phyloP scores from a whole-genome alignment of 257 asterid genomes.

The Euphrasia confusa region DNA sequence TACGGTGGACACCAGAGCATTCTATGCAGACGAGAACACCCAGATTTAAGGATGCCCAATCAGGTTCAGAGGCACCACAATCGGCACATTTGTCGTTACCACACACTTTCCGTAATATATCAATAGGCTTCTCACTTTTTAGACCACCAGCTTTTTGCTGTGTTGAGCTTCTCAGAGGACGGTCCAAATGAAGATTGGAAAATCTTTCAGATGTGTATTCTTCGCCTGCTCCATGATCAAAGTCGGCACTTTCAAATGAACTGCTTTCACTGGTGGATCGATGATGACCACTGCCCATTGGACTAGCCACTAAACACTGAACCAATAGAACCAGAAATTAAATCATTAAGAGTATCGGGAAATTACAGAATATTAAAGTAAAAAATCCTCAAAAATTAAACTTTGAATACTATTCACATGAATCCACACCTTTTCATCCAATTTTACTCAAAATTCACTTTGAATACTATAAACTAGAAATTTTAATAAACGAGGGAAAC shows the following conservation, averaged over 20 bases:
- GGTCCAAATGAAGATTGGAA: constrained; percentile 56
- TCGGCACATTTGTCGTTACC: constrained; percentile 96
- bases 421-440: background rate
- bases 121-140: constrained; percentile 90
- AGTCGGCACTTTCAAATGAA: constrained; percentile 88
- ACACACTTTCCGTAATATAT: constrained; percentile 62
- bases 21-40: constrained; percentile 98
- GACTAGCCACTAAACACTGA: constrained; percentile 78
- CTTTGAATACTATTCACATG: background rate
- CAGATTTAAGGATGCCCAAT: constrained; percentile 97
- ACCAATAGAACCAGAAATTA: constrained; percentile 19
- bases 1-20: constrained; percentile 99
- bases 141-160: constrained; percentile 49
- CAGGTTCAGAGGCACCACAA: constrained; percentile 96
- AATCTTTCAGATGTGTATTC: constrained; percentile 75
- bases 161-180: constrained; percentile 62
- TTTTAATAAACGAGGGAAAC: background rate
- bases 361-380: background rate
- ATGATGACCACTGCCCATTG: constrained; percentile 89
- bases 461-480: background rate
- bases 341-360: constrained; percentile 1
- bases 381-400: background rate
- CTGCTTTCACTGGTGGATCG: constrained; percentile 98
- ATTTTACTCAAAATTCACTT: background rate
- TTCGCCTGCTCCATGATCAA: constrained; percentile 79